A percentile compares a stretch with the other conserved stretches of the same genome.
These are phyloP conservation scores for Fomitopsis schrenkii DNA, from an alignment of 1,284 basidiomycete species.

Conservation along the genomic window DNA sequence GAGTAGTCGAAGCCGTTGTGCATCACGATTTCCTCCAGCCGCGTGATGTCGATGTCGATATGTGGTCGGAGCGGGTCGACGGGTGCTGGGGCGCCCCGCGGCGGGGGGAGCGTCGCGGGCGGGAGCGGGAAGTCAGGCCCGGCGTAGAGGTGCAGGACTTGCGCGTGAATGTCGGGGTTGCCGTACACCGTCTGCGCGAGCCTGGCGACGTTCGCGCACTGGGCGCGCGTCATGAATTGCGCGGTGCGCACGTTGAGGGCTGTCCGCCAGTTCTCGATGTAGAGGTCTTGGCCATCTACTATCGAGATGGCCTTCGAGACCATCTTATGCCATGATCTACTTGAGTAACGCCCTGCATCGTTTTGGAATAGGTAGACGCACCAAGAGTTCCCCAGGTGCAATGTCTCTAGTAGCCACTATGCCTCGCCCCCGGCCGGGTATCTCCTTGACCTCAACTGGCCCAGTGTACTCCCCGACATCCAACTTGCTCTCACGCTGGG, in stretches of 20 bases:
- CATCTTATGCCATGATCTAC: not conserved
- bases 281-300: not conserved
- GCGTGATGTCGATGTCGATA: not conserved
- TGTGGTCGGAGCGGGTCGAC: not conserved
- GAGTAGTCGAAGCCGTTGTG: not conserved
- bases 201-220: not conserved
- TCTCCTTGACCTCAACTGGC: slow-evolving; percentile 6
- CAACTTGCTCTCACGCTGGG: slow-evolving; percentile 6
- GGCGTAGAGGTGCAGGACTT: not conserved
- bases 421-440: slow-evolving; percentile 13
- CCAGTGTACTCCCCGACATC: slow-evolving; percentile 16
- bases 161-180: not conserved
- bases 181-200: not conserved
- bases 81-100: not conserved
- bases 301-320: not conserved
- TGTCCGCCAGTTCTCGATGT: not conserved
- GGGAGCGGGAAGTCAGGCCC: not conserved
- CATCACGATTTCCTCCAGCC: not conserved
- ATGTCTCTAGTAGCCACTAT: slow-evolving; percentile 11
- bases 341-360: not conserved
- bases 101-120: not conserved
- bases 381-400: slow-evolving; percentile 13
- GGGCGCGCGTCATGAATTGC: not conserved
- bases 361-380: not conserved
- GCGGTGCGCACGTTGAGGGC: not conserved